Base-by-base conservation (phyloP, 2,329 filamentous ascomycete species). In the Diaporthe sp. region DNA sequence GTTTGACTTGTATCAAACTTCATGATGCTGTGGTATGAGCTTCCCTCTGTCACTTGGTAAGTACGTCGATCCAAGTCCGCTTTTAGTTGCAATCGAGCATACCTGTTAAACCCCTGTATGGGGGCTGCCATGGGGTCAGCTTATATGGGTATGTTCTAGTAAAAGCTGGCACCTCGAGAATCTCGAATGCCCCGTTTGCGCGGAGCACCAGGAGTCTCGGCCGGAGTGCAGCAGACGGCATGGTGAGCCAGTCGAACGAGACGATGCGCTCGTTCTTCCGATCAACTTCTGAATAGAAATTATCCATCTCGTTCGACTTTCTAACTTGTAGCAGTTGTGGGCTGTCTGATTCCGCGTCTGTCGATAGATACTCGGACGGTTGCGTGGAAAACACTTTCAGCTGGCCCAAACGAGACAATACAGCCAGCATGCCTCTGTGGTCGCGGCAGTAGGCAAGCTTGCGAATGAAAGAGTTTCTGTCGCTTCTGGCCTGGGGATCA, bases 191-290 rank as follows among this genome's bases (percentile, higher is more conserved):
- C 25, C 91, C 91, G 77, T 89, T 92, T 46, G 90, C 90, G 37
- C 91, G 87, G 37, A 93, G 82, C 2, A 91, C 90, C 34, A 93
- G 81, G 53, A 91, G 84, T n/a, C 91, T 87, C 42, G 91, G 90
- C 34, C 88, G 88, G 67, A 92, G 80, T 19, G 87, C 86, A 4
- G 90, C 85, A 4, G 89, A 90, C 15, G 88, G 86, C 62, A 92
- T 84, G 4, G 90, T 92, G 13, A 93, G 84, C 91, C 92, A 93
- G 80, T 93, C 92, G 81, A 93, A 93, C 0, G 91, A 93, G 10
- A 93, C 90, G 44, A 93, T 92, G 28, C 90, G 88, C 73, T 92
- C 90, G 78, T 88, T 87, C 81, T 89, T 89, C 78, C 87, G 85
- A 44, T 85, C 84, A 44, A 85, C 83, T 70, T 90, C 88, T 37